phyloP scores from a whole-genome alignment of 345 rosid species.

The Brassica carinata region DNA sequence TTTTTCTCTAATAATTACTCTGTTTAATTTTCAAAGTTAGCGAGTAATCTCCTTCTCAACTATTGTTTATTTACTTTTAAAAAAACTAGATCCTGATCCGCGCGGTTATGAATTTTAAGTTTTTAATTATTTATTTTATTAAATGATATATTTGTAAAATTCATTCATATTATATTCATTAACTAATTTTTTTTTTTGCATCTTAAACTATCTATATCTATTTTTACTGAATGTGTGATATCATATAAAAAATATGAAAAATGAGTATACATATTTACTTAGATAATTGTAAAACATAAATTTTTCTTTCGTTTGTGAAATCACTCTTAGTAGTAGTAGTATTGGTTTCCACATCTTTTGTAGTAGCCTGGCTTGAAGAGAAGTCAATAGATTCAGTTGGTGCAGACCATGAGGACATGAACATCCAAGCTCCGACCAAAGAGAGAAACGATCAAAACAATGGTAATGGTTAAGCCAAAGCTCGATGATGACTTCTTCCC shows the following conservation, averaged over 20 bases:
- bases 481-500: conserved; percentile 62
- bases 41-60: not conserved
- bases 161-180: too few relatives aligned
- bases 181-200: too few relatives aligned
- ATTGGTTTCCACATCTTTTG: conserved; percentile 42
- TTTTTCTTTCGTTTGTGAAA: conserved; percentile 14
- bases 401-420: conserved; percentile 67
- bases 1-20: not conserved
- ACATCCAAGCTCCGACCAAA: conserved; percentile 84
- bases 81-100: too few relatives aligned
- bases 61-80: too few relatives aligned
- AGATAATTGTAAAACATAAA: too few relatives aligned
- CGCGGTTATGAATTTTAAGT: too few relatives aligned
- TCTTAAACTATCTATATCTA: too few relatives aligned
- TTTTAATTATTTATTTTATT: too few relatives aligned
- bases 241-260: too few relatives aligned
- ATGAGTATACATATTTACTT: too few relatives aligned
- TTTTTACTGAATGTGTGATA: too few relatives aligned
- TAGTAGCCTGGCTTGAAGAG: conserved; percentile 15
- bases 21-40: not conserved
- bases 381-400: conserved; percentile 45
- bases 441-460: conserved; percentile 60
- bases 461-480: conserved; percentile 61
- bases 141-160: too few relatives aligned
- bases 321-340: conserved; percentile 31